Evolutionary conservation across 2,329 filamentous ascomycete species (phyloP).

Genomic region (Penicillium sp.): DNA sequence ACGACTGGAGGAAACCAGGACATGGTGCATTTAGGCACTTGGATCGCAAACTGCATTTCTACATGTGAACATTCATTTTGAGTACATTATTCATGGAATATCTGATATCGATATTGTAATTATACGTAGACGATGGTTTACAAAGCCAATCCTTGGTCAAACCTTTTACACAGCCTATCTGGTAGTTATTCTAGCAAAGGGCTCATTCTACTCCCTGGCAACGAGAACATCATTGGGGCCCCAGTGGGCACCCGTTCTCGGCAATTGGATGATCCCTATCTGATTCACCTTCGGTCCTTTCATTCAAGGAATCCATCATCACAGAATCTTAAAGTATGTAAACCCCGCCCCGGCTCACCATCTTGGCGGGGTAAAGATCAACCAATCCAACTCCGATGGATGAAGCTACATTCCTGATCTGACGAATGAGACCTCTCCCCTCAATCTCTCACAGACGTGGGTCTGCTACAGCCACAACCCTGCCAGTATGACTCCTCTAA

Average conservation of each 20-base stretch:
- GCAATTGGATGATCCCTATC: not conserved
- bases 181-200: too few relatives aligned
- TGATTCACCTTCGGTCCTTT: not conserved
- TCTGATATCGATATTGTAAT: not conserved
- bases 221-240: too few relatives aligned
- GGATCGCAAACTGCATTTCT: not conserved
- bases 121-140: too few relatives aligned
- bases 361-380: not conserved
- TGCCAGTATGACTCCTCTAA: conserved; percentile 7
- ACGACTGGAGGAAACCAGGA: conserved; percentile 7
- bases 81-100: not conserved
- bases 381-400: not conserved
- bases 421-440: not conserved
- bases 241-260: too few relatives aligned
- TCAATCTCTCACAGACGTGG: not conserved
- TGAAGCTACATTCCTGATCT: not conserved
- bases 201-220: too few relatives aligned
- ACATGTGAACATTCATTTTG: not conserved
- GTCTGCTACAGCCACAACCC: not conserved
- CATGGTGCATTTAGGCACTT: not conserved
- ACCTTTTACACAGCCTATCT: too few relatives aligned
- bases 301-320: not conserved
- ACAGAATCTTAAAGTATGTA: not conserved
- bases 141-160: too few relatives aligned
- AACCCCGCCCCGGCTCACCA: not conserved